A percentile compares a stretch with the other conserved stretches of the same genome.
Evolutionary conservation across 129 eudicot genomes (phyloP).

Genomic region (Flaveria ramosissima): DNA sequence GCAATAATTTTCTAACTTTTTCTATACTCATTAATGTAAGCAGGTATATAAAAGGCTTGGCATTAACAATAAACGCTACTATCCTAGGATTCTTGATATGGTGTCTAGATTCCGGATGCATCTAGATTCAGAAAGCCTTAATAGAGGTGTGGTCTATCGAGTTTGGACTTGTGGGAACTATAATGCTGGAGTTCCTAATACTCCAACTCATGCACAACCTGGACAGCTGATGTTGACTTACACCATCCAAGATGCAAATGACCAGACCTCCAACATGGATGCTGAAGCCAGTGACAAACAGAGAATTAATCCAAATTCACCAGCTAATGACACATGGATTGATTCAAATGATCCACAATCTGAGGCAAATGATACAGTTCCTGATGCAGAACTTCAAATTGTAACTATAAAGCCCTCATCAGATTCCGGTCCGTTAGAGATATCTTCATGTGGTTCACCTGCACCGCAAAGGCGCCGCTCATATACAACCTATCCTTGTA

Average conservation of each 20-base stretch:
- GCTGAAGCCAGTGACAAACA: constrained; percentile 28
- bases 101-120: constrained; percentile 69
- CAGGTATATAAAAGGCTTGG: constrained; percentile 87
- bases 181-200: constrained; percentile 36
- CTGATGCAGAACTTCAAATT: constrained; percentile 40
- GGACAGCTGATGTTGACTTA: constrained; percentile 31
- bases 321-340: constrained; percentile 22
- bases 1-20: not conserved
- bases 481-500: constrained; percentile 67
- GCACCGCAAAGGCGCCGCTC: constrained; percentile 47
- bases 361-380: constrained; percentile 21
- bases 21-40: constrained; percentile 3
- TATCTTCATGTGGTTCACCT: constrained; percentile 34
- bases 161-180: constrained; percentile 75
- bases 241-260: constrained; percentile 37
- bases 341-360: constrained; percentile 26
- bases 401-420: constrained; percentile 31
- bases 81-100: constrained; percentile 54
- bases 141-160: constrained; percentile 67
- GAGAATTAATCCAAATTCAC: constrained; percentile 11
- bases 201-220: constrained; percentile 28
- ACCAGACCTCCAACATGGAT: constrained; percentile 38
- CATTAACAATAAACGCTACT: constrained; percentile 54
- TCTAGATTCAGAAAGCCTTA: constrained; percentile 59
- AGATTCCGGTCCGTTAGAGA: constrained; percentile 31